Conservation (phyloP, 352 stramenopile genomes). For the Phytophthora pluvialis region DNA sequence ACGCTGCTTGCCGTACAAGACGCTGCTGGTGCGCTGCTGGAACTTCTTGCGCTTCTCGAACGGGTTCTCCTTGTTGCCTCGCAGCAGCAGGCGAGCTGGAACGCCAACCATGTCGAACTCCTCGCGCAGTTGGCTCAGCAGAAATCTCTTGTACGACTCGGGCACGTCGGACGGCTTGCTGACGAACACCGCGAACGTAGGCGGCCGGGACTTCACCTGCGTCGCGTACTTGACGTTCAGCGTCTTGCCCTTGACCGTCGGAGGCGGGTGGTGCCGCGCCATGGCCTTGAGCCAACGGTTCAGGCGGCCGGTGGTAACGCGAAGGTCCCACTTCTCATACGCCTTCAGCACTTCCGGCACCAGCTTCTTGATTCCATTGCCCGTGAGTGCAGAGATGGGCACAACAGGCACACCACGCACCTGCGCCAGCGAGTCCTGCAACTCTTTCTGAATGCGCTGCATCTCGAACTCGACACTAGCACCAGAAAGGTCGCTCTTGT, state of each 20-base stretch:
- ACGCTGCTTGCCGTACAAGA: constrained; percentile 65
- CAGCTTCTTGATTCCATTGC: constrained; percentile 80
- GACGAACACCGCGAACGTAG: constrained; percentile 85
- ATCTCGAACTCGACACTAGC: constrained; percentile 64
- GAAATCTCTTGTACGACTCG: constrained; percentile 79
- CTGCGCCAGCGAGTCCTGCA: constrained; percentile 75
- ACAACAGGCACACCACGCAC: constrained; percentile 81
- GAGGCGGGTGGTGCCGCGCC: constrained; percentile 80
- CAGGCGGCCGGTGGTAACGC: constrained; percentile 74
- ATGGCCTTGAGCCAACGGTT: constrained; percentile 90
- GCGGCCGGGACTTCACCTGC: constrained; percentile 82
- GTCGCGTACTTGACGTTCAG: constrained; percentile 91
- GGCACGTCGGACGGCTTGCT: constrained; percentile 81
- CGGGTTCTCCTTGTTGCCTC: constrained; percentile 82
- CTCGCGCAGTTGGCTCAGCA: constrained; percentile 78
- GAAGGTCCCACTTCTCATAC: constrained; percentile 84
- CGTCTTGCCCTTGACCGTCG: constrained; percentile 83
- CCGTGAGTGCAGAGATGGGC: constrained; percentile 77
- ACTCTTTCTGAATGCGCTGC: constrained; percentile 70
- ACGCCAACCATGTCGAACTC: constrained; percentile 89
- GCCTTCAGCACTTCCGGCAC: constrained; percentile 84
- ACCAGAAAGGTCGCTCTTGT: constrained; percentile 75
- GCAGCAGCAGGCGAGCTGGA: constrained; percentile 73
- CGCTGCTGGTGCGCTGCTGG: constrained; percentile 74
- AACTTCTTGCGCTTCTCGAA: constrained; percentile 88